phyloP scores from a whole-genome alignment of 202 grass and related monocot genomes.

The Saccharum hybrid region DNA sequence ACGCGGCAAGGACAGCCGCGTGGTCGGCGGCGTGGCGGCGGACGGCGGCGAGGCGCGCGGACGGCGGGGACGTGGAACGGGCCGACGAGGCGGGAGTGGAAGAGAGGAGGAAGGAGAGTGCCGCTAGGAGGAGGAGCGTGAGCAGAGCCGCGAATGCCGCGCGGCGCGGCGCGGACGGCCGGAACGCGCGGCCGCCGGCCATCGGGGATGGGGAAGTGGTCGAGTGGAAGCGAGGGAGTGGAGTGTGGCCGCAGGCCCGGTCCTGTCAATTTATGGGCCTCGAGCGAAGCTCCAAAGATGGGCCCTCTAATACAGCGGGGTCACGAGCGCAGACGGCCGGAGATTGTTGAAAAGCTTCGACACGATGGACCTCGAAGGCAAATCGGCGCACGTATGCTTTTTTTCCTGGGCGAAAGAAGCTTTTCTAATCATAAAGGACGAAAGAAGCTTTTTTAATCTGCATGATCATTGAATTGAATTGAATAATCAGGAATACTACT shows the following conservation, averaged over 20 bases:
- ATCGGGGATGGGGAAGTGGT: conserved; percentile 34
- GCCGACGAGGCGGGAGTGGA: conserved; percentile 38
- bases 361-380: too few species aligned
- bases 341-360: too few species aligned
- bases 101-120: conserved; percentile 71
- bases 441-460: too few species aligned
- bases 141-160: conserved; percentile 64
- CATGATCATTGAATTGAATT: too few species aligned
- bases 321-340: too few species aligned
- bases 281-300: too few species aligned
- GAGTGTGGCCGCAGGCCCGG: not conserved
- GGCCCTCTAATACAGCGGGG: too few species aligned
- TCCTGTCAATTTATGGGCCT: too few species aligned
- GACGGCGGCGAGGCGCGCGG: conserved; percentile 61
- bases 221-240: conserved; percentile 16
- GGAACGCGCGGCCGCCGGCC: conserved; percentile 70
- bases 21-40: conserved; percentile 81
- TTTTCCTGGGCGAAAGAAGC: too few species aligned
- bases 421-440: too few species aligned
- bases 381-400: too few species aligned
- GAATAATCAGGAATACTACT: too few species aligned
- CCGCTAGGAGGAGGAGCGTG: conserved; percentile 67
- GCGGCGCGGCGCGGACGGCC: conserved; percentile 59
- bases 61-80: conserved; percentile 34
- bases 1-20: conserved; percentile 69